phyloP scores from a whole-genome alignment of 2,329 filamentous ascomycete species.

The Emmonsiellopsis sp. region DNA sequence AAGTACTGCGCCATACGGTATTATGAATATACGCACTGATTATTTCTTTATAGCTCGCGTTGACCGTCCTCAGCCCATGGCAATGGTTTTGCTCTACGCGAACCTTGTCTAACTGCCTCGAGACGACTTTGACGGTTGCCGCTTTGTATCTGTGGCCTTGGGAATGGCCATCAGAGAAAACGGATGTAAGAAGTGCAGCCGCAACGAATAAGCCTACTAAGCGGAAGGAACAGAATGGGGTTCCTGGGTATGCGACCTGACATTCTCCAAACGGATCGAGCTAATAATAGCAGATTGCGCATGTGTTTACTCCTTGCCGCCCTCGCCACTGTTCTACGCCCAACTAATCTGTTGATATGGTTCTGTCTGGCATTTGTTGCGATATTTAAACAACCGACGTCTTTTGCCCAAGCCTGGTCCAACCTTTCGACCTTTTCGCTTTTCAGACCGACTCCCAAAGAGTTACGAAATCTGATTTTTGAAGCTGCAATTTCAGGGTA shows the following conservation, averaged over 20 bases:
- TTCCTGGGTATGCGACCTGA: slow-evolving; percentile 18
- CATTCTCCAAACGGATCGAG: background rate
- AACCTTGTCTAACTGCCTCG: slow-evolving; percentile 88
- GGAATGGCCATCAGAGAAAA: slow-evolving; percentile 45
- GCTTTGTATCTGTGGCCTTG: slow-evolving; percentile 84
- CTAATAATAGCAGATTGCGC: slow-evolving; percentile 38
- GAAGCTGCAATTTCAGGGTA: slow-evolving; percentile 55
- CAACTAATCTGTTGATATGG: slow-evolving; percentile 87
- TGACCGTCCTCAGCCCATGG: slow-evolving; percentile 74
- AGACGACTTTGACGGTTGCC: slow-evolving; percentile 74
- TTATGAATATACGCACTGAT: slow-evolving; percentile 8
- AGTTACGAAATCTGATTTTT: slow-evolving; percentile 42
- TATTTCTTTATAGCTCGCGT: slow-evolving; percentile 46
- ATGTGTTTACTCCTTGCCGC: slow-evolving; percentile 66
- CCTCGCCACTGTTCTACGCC: slow-evolving; percentile 72
- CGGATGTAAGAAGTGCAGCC: slow-evolving; percentile 4
- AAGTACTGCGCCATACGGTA: slow-evolving; percentile 26
- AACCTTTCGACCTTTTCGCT: background rate
- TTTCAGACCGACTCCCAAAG: slow-evolving; percentile 9
- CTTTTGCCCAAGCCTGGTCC: background rate
- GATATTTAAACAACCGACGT: slow-evolving; percentile 27
- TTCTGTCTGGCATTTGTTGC: slow-evolving; percentile 51
- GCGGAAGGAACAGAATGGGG: background rate
- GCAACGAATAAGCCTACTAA: background rate
- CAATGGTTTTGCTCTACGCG: slow-evolving; percentile 93